Percentiles rank a stretch among this genome's conserved stretches.
phyloP scores from a whole-genome alignment of 106 monocot genomes.

The Acanthochlamys bracteata region DNA sequence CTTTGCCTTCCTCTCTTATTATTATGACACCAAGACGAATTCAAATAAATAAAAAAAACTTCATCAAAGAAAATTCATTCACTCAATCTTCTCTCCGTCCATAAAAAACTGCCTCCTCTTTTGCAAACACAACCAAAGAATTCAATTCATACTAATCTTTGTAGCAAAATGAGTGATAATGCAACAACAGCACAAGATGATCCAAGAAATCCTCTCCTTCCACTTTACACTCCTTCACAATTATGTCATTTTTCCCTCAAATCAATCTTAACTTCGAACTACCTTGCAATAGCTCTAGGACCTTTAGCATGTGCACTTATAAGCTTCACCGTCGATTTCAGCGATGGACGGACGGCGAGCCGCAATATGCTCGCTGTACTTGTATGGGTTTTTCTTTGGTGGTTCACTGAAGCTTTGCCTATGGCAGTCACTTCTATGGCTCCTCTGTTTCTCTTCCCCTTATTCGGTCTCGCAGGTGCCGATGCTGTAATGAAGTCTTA shows the following conservation, averaged over 20 bases:
- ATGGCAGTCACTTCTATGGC: conserved; percentile 85
- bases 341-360: conserved; percentile 16
- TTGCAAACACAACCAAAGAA: no score
- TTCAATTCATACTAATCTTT: no score
- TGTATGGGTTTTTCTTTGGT: conserved; percentile 86
- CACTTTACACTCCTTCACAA: conserved; percentile 17
- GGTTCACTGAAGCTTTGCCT: conserved; percentile 81
- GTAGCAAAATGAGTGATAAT: conserved; percentile 18
- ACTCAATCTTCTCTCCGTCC: no score
- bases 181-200: conserved; percentile 8
- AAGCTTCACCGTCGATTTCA: conserved; percentile 40
- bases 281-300: conserved; percentile 39
- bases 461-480: conserved; percentile 55
- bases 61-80: no score
- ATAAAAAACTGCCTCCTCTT: neutral
- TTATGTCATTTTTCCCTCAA: neutral
- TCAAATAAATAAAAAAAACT: no score
- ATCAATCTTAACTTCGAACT: conserved; percentile 32
- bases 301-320: conserved; percentile 48
- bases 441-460: conserved; percentile 86
- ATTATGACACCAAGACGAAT: no score
- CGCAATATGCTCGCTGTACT: conserved; percentile 80
- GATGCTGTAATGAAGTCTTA: conserved; percentile 70
- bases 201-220: conserved; percentile 38
- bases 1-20: no score